Percentiles rank a stretch among this genome's conserved stretches.
Conservation (phyloP, 2,329 filamentous ascomycete genomes). For the Akanthomyces dipterigenus region DNA sequence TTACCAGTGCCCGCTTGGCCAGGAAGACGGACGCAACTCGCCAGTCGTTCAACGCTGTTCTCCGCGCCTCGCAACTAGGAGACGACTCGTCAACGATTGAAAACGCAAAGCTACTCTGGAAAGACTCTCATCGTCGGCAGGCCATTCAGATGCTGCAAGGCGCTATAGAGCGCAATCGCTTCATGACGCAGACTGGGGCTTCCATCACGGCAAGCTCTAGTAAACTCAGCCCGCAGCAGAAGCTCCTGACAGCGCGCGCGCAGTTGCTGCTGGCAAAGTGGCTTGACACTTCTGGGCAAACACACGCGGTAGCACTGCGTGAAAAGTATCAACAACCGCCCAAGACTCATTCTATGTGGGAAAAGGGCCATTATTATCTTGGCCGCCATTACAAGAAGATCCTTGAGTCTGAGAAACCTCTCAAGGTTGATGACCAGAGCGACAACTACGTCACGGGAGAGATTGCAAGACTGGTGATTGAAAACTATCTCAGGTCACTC, state of each 20-base stretch:
- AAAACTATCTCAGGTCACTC: constrained; percentile 85
- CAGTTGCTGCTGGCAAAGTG: constrained; percentile 90
- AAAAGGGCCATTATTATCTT: constrained; percentile 95
- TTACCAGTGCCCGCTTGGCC: constrained; percentile 76
- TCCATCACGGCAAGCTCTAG: constrained; percentile 15
- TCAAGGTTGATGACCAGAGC: constrained; percentile 69
- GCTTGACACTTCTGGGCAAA: constrained; percentile 93
- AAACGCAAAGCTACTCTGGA: constrained; percentile 88
- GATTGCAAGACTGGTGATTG: constrained; percentile 79
- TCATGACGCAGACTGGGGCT: constrained; percentile 44
- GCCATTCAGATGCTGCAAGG: constrained; percentile 87
- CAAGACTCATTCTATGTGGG: constrained; percentile 68
- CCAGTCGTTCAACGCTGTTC: constrained; percentile 87
- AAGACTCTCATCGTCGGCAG: constrained; percentile 86
- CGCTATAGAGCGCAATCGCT: constrained; percentile 76
- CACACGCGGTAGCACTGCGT: constrained; percentile 71
- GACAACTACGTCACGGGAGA: constrained; percentile 75
- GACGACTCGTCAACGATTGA: constrained; percentile 89
- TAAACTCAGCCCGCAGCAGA: constrained; percentile 43
- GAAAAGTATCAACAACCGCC: constrained; percentile 78
- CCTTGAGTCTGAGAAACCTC: constrained; percentile 76
- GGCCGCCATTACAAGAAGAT: constrained; percentile 97
- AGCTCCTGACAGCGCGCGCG: constrained; percentile 64
- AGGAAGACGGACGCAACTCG: constrained; percentile 77
- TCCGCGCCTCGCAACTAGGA: constrained; percentile 78